phyloP scores from a whole-genome alignment of 139 green algal genomes.

The Chlorella sp. region DNA sequence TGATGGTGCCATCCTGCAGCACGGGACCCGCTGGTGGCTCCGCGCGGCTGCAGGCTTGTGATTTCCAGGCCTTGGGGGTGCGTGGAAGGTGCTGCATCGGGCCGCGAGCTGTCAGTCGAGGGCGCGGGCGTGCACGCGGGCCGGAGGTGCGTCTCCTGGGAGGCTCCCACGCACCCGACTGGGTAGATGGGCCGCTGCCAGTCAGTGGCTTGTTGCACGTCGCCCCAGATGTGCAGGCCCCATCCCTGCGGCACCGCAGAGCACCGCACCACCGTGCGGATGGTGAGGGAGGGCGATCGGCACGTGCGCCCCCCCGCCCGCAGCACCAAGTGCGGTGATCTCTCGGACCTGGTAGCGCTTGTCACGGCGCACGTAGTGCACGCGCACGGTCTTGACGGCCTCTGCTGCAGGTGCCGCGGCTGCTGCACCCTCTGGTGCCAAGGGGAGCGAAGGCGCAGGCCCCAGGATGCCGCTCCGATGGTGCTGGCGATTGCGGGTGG shows the following conservation, averaged over 20 bases:
- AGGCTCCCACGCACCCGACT: neutral
- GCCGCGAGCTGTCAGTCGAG: neutral
- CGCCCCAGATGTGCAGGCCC: conserved; percentile 47
- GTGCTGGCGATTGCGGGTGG: too few relatives aligned
- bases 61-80: neutral
- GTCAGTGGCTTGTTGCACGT: conserved; percentile 23
- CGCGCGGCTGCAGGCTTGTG: neutral
- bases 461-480: too few relatives aligned
- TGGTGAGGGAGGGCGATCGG: neutral
- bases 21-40: neutral
- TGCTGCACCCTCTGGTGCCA: too few relatives aligned
- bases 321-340: neutral
- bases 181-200: conserved; percentile 25
- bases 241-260: conserved; percentile 26
- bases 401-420: neutral
- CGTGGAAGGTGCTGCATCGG: neutral
- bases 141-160: neutral
- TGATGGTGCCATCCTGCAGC: neutral
- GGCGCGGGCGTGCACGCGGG: neutral
- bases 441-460: too few relatives aligned
- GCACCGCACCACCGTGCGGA: neutral
- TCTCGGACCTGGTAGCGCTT: neutral
- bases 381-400: neutral
- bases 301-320: neutral
- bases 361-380: neutral